Evolutionary conservation across 1,139 yeast genomes (phyloP).

Genomic region (Hyphopichia wangnamkhiaoensis): DNA sequence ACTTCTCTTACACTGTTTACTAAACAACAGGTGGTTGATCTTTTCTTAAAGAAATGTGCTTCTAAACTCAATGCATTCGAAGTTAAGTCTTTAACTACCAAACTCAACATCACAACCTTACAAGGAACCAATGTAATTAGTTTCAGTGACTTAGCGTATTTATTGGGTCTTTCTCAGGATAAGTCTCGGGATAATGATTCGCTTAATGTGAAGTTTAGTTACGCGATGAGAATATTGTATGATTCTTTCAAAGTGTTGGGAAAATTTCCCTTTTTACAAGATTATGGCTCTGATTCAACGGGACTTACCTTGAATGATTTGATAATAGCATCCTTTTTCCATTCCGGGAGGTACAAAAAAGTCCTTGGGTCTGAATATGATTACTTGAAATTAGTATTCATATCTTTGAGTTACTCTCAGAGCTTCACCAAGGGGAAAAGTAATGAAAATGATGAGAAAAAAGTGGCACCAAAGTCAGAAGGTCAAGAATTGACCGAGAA

Average conservation of each 20-base stretch:
- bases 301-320: slow-evolving; percentile 24
- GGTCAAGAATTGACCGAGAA: slow-evolving; percentile 5
- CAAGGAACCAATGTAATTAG: slow-evolving; percentile 13
- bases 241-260: slow-evolving; percentile 30
- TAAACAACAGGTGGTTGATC: slow-evolving; percentile 18
- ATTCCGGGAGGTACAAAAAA: slow-evolving; percentile 25
- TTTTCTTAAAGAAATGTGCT: slow-evolving; percentile 22
- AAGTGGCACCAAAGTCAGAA: slow-evolving; percentile 1
- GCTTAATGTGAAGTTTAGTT: slow-evolving; percentile 8
- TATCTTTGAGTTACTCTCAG: slow-evolving; percentile 19
- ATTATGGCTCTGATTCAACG: slow-evolving; percentile 8
- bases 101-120: slow-evolving; percentile 21
- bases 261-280: slow-evolving; percentile 30
- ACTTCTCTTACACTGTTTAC: slow-evolving; percentile 15
- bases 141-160: slow-evolving; percentile 21
- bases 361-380: slow-evolving; percentile 22
- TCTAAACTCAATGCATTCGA: slow-evolving; percentile 26
- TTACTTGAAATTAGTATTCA: slow-evolving; percentile 26
- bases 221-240: slow-evolving; percentile 18
- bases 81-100: slow-evolving; percentile 20
- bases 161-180: slow-evolving; percentile 19
- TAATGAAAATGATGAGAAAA: not conserved
- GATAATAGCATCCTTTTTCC: slow-evolving; percentile 25
- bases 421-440: not conserved
- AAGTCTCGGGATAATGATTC: slow-evolving; percentile 12